Base-by-base conservation (phyloP, 768 basidiomycete genomes). In the Suillus brevipes region DNA sequence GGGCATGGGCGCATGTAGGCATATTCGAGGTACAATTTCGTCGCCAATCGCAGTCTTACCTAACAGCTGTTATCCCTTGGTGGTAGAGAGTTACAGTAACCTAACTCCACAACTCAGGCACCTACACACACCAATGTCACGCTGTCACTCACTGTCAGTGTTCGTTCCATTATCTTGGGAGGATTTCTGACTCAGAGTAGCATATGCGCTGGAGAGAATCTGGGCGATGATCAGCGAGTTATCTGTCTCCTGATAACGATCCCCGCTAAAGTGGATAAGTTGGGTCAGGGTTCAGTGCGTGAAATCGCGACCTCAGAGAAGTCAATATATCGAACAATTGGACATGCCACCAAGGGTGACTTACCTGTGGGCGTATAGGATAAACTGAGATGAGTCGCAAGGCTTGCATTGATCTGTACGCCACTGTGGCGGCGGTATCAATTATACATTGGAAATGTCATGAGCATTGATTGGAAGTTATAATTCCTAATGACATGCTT, bases 71-170 rank as follows among this genome's bases (percentile, higher is more conserved):
- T 28, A 58, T 38, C 57, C 38, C 14, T 56, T 37, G 36, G 56
- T 57, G 55, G 55, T 37, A 4, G n/a, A 57, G 56, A 40, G 58
- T 38, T 43, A 59, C 58, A 59, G 28, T 23, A 42, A 43, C 25
- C 38, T 28, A 40, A 59, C 25, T 42, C 18, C n/a, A 59, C 58
- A 20, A 59, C 37, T 38, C n/a, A 58, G 57, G 57, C 57, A 58
- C 57, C 57, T 25, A 28, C 58, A 37, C 53, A 31, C 55, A 37
- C 36, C 40, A 43, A 59, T 18, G 25, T 55, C 53, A 59, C 40
- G 38, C 58, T 40, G 25, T 28, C 38, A 43, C 25, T 40, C 25
- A 40, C 25, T 59, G 40, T 28, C 38, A 59, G 16, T 20, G 40
- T 59, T 28, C 28, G 12, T 59, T 58, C 38, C 23, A 40, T 28